Evolutionary conservation across 2,329 filamentous ascomycete genomes (phyloP), one percentile per base, ranked within the genome.

Genomic region (Torrubiellomyces zombiae): DNA sequence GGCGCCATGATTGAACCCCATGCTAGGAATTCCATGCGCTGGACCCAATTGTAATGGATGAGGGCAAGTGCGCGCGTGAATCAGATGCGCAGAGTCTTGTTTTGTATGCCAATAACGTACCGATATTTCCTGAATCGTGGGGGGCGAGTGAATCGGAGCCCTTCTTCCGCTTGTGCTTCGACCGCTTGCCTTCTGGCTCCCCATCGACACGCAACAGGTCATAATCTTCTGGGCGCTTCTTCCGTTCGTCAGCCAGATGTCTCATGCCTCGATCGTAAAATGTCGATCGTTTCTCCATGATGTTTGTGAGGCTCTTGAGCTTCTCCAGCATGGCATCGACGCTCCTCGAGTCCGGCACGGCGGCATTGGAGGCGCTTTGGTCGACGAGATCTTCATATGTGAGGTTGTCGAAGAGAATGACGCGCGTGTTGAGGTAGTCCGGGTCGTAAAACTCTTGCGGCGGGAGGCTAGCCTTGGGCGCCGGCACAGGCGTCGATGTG

Each of bases 81-180:
- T n/a, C n/a, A n/a, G n/a, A n/a, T n/a, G n/a, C n/a, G n/a, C n/a
- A n/a, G n/a, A n/a, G n/a, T n/a, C n/a, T n/a, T n/a, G n/a, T n/a
- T n/a, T n/a, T n/a, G n/a, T n/a, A n/a, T n/a, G 18, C n/a, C 16
- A 15, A 21, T 16, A 9, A 20, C 46, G 27, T 42, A 53, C 47
- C 46, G 23, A 35, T 32, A 21, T 38, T 42, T 21, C 37, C 38
- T 16, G 38, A 47, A 32, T 78, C 70, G 31, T 64, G 67, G 7
- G 67, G 60, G 30, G 58, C 58, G 16, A 66, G 53, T 27, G 49
- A 58, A 29, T 74, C 70, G 6, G 67, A 57, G 14, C 75, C 78
- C 52, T 82, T 83, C 45, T 78, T 73, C 56, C 80, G 83, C 60
- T 80, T 83, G 35, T 76, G 63, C 47, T 85, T 83, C 14, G 59